Conservation (phyloP, 2,329 filamentous ascomycete genomes). For the Helminthosporium solani region DNA sequence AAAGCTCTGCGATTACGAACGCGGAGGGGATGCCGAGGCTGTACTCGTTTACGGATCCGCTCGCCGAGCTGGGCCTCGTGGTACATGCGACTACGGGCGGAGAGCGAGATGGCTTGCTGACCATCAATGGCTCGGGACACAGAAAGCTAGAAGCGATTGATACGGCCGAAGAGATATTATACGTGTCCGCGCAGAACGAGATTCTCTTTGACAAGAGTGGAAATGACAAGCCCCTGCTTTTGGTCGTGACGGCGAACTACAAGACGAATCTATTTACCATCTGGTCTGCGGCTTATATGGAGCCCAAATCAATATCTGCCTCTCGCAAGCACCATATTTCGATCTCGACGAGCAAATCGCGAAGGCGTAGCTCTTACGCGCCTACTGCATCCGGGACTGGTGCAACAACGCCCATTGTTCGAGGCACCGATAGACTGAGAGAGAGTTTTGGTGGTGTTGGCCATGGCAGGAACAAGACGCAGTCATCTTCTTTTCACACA, state of each 20-base stretch:
- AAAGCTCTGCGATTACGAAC: conserved; percentile 22
- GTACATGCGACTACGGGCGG: conserved; percentile 49
- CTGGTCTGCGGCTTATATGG: conserved; percentile 79
- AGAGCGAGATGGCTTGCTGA: conserved; percentile 31
- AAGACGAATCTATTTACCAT: conserved; percentile 76
- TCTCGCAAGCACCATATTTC: conserved; percentile 45
- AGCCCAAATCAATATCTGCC: conserved; percentile 58
- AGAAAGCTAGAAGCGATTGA: conserved; percentile 62
- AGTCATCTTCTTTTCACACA: conserved; percentile 43
- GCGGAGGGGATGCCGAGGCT: conserved; percentile 67
- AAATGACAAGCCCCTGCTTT: conserved; percentile 55
- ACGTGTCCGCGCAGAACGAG: conserved; percentile 69
- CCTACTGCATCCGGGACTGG: conserved; percentile 66
- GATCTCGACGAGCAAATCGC: conserved; percentile 50
- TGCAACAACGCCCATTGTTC: conserved; percentile 68
- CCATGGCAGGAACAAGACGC: conserved; percentile 45
- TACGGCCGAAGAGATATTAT: conserved; percentile 77
- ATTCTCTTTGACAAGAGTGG: conserved; percentile 50
- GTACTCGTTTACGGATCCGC: conserved; percentile 80
- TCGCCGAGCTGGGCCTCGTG: conserved; percentile 82
- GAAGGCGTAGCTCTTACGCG: conserved; percentile 61
- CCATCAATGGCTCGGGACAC: conserved; percentile 33
- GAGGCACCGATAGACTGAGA: conserved; percentile 63
- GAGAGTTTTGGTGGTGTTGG: conserved; percentile 69
- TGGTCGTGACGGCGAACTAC: conserved; percentile 79